Percentiles rank a stretch among this genome's conserved stretches.
Evolutionary conservation across 1,284 basidiomycete genomes (phyloP).

Genomic region (Pseudozyma tsukubaensis): DNA sequence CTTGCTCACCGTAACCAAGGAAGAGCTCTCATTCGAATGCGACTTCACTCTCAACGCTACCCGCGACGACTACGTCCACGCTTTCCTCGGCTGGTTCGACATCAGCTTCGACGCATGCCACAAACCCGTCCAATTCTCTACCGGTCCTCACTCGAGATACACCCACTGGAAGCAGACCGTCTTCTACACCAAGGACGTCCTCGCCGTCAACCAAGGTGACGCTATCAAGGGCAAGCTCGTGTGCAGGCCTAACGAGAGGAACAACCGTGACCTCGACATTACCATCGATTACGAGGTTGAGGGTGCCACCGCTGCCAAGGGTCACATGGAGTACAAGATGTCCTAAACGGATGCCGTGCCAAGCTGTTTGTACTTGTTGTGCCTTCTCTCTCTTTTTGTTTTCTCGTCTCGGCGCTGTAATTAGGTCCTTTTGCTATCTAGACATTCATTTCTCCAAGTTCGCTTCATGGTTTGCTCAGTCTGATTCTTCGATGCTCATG

Average conservation of each 20-base stretch:
- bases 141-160: constrained; percentile 67
- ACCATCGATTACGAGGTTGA: constrained; percentile 60
- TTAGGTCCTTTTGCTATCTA: constrained; percentile 4
- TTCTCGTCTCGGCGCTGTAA: neutral
- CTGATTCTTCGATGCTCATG: neutral
- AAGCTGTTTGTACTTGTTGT: neutral
- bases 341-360: constrained; percentile 18
- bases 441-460: constrained; percentile 1
- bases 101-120: constrained; percentile 95
- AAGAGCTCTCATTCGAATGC: constrained; percentile 87
- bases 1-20: constrained; percentile 90
- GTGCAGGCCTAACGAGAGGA: constrained; percentile 64
- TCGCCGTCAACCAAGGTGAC: constrained; percentile 63
- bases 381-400: neutral
- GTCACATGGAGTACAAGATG: constrained; percentile 67
- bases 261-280: constrained; percentile 67
- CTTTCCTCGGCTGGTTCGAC: constrained; percentile 99
- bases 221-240: constrained; percentile 57
- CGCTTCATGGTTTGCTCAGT: neutral
- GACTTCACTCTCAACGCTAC: constrained; percentile 85
- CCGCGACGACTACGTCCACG: constrained; percentile 92
- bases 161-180: constrained; percentile 70
- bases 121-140: constrained; percentile 81
- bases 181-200: constrained; percentile 66
- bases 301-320: constrained; percentile 41